Conservation (phyloP, 2,329 filamentous ascomycete species). For the Pseudogymnoascus sp. region DNA sequence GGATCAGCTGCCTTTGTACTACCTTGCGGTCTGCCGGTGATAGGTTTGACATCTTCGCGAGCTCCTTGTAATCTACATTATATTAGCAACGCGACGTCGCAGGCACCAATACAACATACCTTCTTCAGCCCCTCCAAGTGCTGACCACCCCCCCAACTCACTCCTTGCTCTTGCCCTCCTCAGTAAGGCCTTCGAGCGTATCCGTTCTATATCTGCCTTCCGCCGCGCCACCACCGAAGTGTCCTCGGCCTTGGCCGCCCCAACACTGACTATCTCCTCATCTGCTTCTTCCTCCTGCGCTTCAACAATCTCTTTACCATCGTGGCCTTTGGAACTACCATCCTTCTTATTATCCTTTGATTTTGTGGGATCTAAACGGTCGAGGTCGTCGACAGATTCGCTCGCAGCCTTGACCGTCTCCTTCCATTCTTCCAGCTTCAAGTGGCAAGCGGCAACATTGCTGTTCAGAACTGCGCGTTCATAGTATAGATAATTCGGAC, state of each 20-base stretch:
- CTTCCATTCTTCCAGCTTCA: constrained; percentile 82
- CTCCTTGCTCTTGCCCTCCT: constrained; percentile 39
- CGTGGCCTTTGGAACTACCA: constrained; percentile 25
- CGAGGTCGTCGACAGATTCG: constrained; percentile 64
- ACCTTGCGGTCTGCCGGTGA: constrained; percentile 58
- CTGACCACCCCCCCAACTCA: constrained; percentile 69
- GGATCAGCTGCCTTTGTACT: constrained; percentile 57
- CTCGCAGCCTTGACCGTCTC: constrained; percentile 69
- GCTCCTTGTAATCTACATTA: constrained; percentile 59
- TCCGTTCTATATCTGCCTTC: constrained; percentile 61
- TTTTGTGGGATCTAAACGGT: constrained; percentile 42
- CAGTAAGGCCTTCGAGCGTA: constrained; percentile 76
- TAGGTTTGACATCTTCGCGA: constrained; percentile 54
- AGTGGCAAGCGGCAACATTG: constrained; percentile 82
- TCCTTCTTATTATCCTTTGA: constrained; percentile 17
- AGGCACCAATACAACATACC: constrained; percentile 16
- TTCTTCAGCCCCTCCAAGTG: constrained; percentile 66
- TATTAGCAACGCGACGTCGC: neutral
- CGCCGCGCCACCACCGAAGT: constrained; percentile 29
- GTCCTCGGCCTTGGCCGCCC: constrained; percentile 43
- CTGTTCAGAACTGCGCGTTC: constrained; percentile 80
- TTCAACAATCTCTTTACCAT: constrained; percentile 24
- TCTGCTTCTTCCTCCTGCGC: constrained; percentile 41
- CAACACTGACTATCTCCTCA: constrained; percentile 53
- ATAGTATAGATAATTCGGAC: constrained; percentile 79